Conservation (phyloP, 2,329 filamentous ascomycete genomes). For the Teratosphaeria pseudoeucalypti region DNA sequence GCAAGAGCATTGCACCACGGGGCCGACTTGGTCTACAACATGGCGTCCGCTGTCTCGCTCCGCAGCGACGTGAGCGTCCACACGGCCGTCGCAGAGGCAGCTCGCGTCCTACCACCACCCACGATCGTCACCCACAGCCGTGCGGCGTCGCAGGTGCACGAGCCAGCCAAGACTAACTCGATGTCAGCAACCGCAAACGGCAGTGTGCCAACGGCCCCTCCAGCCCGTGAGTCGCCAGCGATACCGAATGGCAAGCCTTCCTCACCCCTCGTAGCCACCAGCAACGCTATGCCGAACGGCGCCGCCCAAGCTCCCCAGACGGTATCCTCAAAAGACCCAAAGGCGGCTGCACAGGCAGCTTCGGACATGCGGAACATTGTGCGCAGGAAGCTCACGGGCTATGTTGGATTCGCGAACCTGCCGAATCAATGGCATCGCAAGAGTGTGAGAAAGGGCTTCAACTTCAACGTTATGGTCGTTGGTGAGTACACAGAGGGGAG, state of each 20-base stretch:
- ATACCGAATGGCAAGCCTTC: neutral
- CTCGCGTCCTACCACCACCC: neutral
- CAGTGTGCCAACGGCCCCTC: conserved; percentile 29
- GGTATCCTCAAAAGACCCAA: conserved; percentile 55
- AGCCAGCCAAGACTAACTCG: conserved; percentile 3
- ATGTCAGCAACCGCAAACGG: conserved; percentile 35
- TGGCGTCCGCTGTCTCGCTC: conserved; percentile 6
- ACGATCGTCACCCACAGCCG: neutral
- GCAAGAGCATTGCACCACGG: conserved; percentile 3
- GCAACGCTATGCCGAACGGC: conserved; percentile 45
- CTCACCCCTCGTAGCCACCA: conserved; percentile 26
- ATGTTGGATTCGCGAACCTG: conserved; percentile 96
- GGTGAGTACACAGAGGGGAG: conserved; percentile 51
- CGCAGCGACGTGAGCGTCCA: neutral
- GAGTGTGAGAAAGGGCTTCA: conserved; percentile 99
- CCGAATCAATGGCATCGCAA: conserved; percentile 99
- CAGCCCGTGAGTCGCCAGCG: conserved; percentile 35
- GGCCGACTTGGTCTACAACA: conserved; percentile 5
- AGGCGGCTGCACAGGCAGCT: conserved; percentile 40
- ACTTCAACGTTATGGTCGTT: conserved; percentile 99
- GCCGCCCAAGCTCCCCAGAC: conserved; percentile 43
- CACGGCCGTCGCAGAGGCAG: neutral
- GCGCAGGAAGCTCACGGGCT: conserved; percentile 93
- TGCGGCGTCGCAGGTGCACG: neutral
- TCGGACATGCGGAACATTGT: conserved; percentile 80